Percentiles rank a stretch among this genome's conserved stretches.
phyloP scores from a whole-genome alignment of 257 asterid genomes.

The Gentiana straminea region DNA sequence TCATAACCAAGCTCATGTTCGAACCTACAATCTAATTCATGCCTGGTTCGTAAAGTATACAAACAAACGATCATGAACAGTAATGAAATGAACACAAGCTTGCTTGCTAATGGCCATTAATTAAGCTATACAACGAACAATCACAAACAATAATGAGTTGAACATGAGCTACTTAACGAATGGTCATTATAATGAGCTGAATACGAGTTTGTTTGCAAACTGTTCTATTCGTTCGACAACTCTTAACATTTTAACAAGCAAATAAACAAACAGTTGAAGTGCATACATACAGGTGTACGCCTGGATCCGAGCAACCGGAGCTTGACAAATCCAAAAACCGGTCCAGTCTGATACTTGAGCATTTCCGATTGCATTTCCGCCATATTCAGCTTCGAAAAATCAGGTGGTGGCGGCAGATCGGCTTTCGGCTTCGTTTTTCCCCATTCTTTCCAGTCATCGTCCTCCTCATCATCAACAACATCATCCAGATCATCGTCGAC shows the following conservation, averaged over 20 bases:
- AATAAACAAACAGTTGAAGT: background rate
- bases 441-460: slow-evolving; percentile 78
- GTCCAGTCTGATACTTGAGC: slow-evolving; percentile 64
- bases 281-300: slow-evolving; percentile 49
- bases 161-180: background rate
- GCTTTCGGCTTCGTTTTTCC: slow-evolving; percentile 36
- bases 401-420: slow-evolving; percentile 61
- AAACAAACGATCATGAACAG: too few relatives aligned
- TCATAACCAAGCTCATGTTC: too few relatives aligned
- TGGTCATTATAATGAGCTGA: background rate
- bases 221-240: background rate
- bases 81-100: too few relatives aligned
- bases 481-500: slow-evolving; percentile 73
- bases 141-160: background rate
- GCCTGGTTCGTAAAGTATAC: too few relatives aligned
- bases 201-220: background rate
- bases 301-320: slow-evolving; percentile 54
- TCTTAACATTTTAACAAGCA: background rate
- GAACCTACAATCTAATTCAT: too few relatives aligned
- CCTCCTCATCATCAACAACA: slow-evolving; percentile 83
- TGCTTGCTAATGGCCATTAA: background rate
- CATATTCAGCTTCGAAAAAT: slow-evolving; percentile 35
- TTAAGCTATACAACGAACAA: too few relatives aligned
- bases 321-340: slow-evolving; percentile 87
- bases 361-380: slow-evolving; percentile 52